Evolutionary conservation across 2,329 filamentous ascomycete genomes (phyloP).

Genomic region (Curvularia eragrostidis): DNA sequence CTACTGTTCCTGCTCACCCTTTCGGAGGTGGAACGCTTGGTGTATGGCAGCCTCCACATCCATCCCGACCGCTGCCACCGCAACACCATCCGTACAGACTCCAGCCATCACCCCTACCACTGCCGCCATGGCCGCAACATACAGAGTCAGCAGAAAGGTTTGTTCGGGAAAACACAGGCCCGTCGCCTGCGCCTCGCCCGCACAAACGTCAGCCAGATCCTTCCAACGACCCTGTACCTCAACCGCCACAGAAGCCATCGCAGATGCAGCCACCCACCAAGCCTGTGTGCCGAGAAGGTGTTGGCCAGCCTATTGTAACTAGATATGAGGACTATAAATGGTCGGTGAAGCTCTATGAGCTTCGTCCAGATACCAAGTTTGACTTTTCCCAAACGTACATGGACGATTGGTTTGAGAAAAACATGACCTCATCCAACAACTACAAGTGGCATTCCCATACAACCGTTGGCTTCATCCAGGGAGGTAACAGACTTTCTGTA

Average conservation of each 20-base stretch:
- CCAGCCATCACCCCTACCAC: too few relatives aligned
- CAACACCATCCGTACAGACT: too few relatives aligned
- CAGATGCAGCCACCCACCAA: background rate
- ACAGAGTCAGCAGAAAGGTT: too few relatives aligned
- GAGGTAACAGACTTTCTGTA: conserved; percentile 26
- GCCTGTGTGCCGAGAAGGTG: conserved; percentile 6
- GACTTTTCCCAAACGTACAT: conserved; percentile 23
- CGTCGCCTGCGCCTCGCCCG: too few relatives aligned
- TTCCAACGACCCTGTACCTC: too few relatives aligned
- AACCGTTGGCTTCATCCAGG: conserved; percentile 34
- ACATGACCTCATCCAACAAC: conserved; percentile 12
- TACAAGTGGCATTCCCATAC: conserved; percentile 24
- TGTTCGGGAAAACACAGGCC: too few relatives aligned
- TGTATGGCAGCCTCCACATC: too few relatives aligned
- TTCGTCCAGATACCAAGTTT: conserved; percentile 18
- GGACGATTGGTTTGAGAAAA: conserved; percentile 14
- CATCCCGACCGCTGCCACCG: too few relatives aligned
- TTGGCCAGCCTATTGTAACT: conserved; percentile 24
- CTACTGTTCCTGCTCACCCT: background rate
- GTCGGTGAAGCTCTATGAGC: conserved; percentile 30
- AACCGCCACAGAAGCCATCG: background rate
- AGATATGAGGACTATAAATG: conserved; percentile 34
- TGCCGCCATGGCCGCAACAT: too few relatives aligned
- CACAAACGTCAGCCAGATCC: too few relatives aligned
- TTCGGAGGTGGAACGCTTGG: too few relatives aligned